These are phyloP conservation scores for Ceratobasidium sp. DNA, from an alignment of 1,284 basidiomycete species.

Conservation along the genomic window DNA sequence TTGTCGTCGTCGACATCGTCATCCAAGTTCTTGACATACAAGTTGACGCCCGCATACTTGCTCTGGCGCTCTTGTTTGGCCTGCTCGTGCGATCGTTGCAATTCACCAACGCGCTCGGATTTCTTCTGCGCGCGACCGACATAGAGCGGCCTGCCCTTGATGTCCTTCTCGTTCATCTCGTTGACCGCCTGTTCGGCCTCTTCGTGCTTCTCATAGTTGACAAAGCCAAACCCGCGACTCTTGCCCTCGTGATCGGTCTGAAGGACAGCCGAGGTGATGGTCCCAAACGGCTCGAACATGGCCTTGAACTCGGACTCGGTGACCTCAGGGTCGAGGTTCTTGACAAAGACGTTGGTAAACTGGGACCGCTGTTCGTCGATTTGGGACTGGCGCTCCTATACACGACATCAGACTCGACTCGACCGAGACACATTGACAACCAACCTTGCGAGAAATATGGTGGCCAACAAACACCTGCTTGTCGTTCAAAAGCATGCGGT, in stretches of 20 bases:
- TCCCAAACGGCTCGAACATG: conserved; percentile 82
- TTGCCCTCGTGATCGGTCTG: conserved; percentile 85
- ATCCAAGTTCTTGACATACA: conserved; percentile 98
- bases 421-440: conserved; percentile 42
- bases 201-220: conserved; percentile 95
- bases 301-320: conserved; percentile 87
- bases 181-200: conserved; percentile 92
- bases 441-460: conserved; percentile 94
- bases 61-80: conserved; percentile 97
- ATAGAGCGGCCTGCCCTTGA: conserved; percentile 90
- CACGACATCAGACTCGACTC: not conserved
- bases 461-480: conserved; percentile 99
- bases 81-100: conserved; percentile 92
- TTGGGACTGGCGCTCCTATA: conserved; percentile 93
- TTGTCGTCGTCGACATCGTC: conserved; percentile 96
- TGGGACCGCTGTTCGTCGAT: conserved; percentile 96
- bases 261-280: conserved; percentile 88
- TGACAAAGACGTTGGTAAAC: conserved; percentile 98
- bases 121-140: conserved; percentile 99
- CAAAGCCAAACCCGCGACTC: conserved; percentile 97
- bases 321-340: conserved; percentile 90
- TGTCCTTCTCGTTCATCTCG: conserved; percentile 85
- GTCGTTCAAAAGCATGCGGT: conserved; percentile 99
- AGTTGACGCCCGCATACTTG: conserved; percentile 99
- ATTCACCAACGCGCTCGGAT: conserved; percentile 96